phyloP scores from a whole-genome alignment of 306 rosid species.

The Pyrus bretschneideri region DNA sequence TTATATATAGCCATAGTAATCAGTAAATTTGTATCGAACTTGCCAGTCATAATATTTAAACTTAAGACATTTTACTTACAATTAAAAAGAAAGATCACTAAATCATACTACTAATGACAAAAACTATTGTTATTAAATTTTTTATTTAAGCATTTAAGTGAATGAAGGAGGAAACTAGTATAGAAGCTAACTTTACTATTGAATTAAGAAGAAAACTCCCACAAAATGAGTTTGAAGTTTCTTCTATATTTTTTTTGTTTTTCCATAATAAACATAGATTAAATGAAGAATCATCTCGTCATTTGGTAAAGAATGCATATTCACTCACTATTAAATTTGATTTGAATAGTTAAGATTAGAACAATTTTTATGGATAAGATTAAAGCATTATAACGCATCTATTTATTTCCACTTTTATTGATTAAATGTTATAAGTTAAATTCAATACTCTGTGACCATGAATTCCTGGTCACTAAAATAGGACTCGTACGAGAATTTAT shows the following conservation, averaged over 20 bases:
- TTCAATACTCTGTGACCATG: background rate
- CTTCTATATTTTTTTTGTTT: no score
- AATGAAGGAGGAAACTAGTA: background rate
- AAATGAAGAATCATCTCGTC: no score
- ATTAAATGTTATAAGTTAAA: no score
- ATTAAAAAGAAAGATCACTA: no score
- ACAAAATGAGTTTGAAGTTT: background rate
- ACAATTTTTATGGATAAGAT: no score
- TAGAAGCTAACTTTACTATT: background rate
- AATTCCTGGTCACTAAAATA: no score
- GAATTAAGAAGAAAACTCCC: background rate
- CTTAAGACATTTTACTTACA: background rate
- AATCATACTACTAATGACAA: background rate
- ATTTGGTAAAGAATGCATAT: background rate
- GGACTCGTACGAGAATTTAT: no score
- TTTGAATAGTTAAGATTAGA: no score
- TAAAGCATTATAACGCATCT: background rate
- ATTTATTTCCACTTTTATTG: background rate
- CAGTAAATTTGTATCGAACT: background rate
- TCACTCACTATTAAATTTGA: background rate
- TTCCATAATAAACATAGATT: no score
- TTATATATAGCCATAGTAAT: no score
- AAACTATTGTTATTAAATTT: no score
- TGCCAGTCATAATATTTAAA: background rate
- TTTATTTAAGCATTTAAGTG: background rate